phyloP scores from a whole-genome alignment of 2,329 filamentous ascomycete species.

The Neofusicoccum laricinum region DNA sequence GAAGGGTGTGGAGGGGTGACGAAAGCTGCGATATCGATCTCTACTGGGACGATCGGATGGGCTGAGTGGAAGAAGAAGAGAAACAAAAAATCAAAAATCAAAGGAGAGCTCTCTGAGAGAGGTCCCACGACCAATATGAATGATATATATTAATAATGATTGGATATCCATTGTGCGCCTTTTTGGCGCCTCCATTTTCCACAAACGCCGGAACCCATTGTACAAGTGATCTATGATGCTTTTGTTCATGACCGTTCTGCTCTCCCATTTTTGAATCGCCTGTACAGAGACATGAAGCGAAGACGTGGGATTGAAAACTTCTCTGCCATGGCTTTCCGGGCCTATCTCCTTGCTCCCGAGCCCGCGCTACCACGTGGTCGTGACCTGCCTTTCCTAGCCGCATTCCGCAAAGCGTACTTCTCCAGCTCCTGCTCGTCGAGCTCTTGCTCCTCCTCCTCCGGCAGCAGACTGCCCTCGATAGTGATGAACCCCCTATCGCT shows the following conservation, averaged over 20 bases:
- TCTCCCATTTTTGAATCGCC: not conserved
- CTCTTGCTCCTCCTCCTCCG: constrained; percentile 62
- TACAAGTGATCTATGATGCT: constrained; percentile 5
- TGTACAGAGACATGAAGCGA: not conserved
- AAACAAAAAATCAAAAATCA: not conserved
- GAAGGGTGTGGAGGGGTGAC: constrained; percentile 32
- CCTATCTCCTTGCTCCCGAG: not conserved
- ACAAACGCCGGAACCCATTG: constrained; percentile 1
- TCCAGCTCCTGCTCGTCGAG: constrained; percentile 14
- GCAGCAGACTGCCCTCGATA: constrained; percentile 83
- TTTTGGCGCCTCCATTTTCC: not conserved
- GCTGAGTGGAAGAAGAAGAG: constrained; percentile 12
- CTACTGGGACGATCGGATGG: constrained; percentile 32
- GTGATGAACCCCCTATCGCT: constrained; percentile 74
- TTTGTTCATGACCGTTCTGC: constrained; percentile 3
- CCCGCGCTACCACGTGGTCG: not conserved
- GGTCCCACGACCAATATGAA: not conserved
- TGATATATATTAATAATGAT: constrained; percentile 12
- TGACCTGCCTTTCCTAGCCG: constrained; percentile 1
- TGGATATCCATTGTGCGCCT: constrained; percentile 12
- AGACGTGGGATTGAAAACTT: not conserved
- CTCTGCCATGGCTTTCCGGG: not conserved
- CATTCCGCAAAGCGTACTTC: constrained; percentile 10
- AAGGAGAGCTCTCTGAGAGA: not conserved
- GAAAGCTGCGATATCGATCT: constrained; percentile 30